Conservation (phyloP, 2,329 filamentous ascomycete species). For the Claviceps sp. region DNA sequence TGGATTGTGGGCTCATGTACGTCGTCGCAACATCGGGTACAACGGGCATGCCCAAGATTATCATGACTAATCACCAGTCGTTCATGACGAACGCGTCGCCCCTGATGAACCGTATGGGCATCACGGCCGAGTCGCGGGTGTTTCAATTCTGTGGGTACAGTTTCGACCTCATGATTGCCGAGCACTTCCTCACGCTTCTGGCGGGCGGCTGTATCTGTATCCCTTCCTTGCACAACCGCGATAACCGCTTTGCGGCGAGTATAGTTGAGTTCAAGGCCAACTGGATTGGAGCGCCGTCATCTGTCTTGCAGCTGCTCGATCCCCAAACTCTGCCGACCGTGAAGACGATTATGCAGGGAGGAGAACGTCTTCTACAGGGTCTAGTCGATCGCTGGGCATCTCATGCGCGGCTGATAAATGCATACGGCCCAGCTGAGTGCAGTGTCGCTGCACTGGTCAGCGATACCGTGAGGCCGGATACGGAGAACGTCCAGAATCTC, state of each 20-base stretch:
- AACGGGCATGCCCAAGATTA: neutral
- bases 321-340: neutral
- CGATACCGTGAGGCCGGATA: neutral
- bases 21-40: neutral
- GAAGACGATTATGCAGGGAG: neutral
- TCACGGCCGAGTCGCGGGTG: neutral
- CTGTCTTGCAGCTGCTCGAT: neutral
- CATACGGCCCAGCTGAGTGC: neutral
- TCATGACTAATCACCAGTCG: neutral
- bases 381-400: neutral
- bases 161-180: conserved; percentile 1
- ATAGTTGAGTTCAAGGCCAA: neutral
- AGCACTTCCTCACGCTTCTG: neutral
- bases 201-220: conserved; percentile 1
- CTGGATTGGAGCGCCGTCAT: neutral
- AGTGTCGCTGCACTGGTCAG: neutral
- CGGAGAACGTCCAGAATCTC: conserved; percentile 15
- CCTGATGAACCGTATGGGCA: neutral
- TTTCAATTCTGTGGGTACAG: conserved; percentile 2
- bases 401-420: neutral
- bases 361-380: neutral
- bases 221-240: neutral
- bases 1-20: neutral
- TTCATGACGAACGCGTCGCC: neutral
- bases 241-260: neutral